A percentile compares a stretch with the other conserved stretches of the same genome.
phyloP scores from a whole-genome alignment of 177 flowering plant species.

The Vitis hybrid region DNA sequence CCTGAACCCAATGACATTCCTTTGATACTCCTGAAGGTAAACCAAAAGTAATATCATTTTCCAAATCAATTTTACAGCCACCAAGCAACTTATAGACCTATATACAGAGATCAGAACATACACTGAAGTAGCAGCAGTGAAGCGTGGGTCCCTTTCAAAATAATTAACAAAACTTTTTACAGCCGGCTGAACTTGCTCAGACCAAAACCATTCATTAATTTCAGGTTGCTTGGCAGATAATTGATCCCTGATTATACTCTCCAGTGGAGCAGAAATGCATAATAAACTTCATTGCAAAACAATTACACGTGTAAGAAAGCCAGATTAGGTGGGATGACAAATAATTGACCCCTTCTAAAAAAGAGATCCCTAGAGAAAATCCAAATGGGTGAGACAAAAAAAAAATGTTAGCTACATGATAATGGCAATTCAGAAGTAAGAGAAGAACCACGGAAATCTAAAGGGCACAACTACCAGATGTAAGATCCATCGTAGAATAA shows the following conservation, averaged over 20 bases:
- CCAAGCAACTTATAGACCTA: neutral
- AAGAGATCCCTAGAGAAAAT: neutral
- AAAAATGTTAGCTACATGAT: too few relatives aligned
- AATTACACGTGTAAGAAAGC: conserved; percentile 10
- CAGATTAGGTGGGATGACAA: conserved; percentile 1
- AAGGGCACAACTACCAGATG: too few relatives aligned
- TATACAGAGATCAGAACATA: conserved; percentile 35
- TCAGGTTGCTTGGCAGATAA: conserved; percentile 75
- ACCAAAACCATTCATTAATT: conserved; percentile 90
- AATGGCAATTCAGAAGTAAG: too few relatives aligned
- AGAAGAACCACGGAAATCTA: too few relatives aligned
- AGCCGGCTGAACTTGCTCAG: conserved; percentile 75
- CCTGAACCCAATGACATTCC: conserved; percentile 40
- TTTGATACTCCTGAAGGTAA: conserved; percentile 45
- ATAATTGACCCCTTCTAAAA: neutral
- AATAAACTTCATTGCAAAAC: conserved; percentile 55
- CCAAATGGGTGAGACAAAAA: too few relatives aligned
- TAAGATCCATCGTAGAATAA: too few relatives aligned
- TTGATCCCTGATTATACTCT: conserved; percentile 70
- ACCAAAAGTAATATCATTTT: conserved; percentile 11
- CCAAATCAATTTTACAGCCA: conserved; percentile 9
- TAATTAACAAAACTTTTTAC: conserved; percentile 70
- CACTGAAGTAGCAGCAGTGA: conserved; percentile 71
- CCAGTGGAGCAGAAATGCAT: conserved; percentile 78
- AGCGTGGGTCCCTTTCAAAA: conserved; percentile 74